Evolutionary conservation across 495 filamentous ascomycete species (phyloP), one percentile per base, ranked within the genome.

Genomic region (Sporormia fimetaria): DNA sequence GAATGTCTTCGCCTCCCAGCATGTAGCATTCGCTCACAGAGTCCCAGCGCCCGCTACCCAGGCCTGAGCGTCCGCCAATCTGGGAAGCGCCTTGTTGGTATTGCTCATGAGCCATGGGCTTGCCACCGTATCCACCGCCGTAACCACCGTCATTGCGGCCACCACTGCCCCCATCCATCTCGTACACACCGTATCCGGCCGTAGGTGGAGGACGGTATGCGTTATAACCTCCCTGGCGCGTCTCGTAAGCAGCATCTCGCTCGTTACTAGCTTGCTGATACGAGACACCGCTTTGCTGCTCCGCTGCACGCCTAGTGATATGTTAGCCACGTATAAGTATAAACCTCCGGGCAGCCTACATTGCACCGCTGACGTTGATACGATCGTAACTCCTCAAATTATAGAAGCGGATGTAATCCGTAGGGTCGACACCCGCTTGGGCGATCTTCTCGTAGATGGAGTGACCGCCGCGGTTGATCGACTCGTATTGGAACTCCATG

Each of bases 401-500:
- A 67, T 94, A 96, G 67, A 94, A 96, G 20, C 81, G 73, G 52
- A 96, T 92, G 61, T 94, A 94, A 10, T 82, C 68, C 55, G 75
- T 74, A 0, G 76, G 74, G 42, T 86, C 70, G 37, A 83, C 71
- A 0, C 87, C 87, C 25, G 72, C 73, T 47, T 75, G 74, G 34
- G 70, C 68, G 40, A 94, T 71, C 15, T 68, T 57, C 61, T 94
- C 86, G 65, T 92, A 80, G 47, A 94, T 94, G 51, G 78, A 85
- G 61, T 80, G 66, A 2, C 84, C 85, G 22, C 83, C 83, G n/a
- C 90, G 75, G 61, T 79, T 87, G 64, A 96, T 94, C 30, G 74
- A 79, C 56, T 81, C 70, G 61, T 94, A 88, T 57, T 88, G 84
- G 65, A 83, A 94, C 58, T 94, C 85, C 85, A 96, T 94, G 58